Conservation (phyloP, 768 basidiomycete genomes). For the Pisolithus albus region DNA sequence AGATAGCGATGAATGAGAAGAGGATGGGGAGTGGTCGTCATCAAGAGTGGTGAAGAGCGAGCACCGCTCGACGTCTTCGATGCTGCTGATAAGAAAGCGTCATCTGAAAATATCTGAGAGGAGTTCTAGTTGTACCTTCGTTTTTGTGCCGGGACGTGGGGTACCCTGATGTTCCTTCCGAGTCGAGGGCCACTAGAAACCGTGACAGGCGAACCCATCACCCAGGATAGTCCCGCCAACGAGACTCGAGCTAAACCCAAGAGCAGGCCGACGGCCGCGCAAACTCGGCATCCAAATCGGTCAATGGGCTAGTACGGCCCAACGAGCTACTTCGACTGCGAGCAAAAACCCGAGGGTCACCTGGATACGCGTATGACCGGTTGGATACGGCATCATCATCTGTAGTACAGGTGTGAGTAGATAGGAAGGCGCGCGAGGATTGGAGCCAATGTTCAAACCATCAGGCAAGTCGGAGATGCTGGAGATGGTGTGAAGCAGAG, state of each 20-base stretch:
- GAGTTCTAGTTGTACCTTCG: constrained; percentile 16
- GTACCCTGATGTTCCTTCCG: constrained; percentile 36
- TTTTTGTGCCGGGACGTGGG: constrained; percentile 37
- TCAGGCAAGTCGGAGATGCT: constrained; percentile 65
- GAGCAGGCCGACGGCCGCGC: constrained; percentile 37
- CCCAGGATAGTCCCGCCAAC: constrained; percentile 35
- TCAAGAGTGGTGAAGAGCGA: constrained; percentile 30
- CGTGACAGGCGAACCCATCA: constrained; percentile 61
- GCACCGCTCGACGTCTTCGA: constrained; percentile 27
- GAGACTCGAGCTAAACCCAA: constrained; percentile 39
- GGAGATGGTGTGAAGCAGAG: constrained; percentile 62
- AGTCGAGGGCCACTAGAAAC: constrained; percentile 57
- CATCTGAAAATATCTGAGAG: constrained; percentile 34
- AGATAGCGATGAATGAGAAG: constrained; percentile 47
- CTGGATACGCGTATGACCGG: constrained; percentile 61
- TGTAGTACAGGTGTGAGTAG: constrained; percentile 56
- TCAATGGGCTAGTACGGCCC: constrained; percentile 65
- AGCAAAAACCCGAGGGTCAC: constrained; percentile 69
- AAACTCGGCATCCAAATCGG: constrained; percentile 61
- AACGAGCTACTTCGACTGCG: constrained; percentile 55
- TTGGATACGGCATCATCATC: constrained; percentile 68
- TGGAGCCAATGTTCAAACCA: constrained; percentile 31
- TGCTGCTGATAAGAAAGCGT: constrained; percentile 41
- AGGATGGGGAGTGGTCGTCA: constrained; percentile 43
- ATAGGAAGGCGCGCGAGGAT: constrained; percentile 40